phyloP scores from a whole-genome alignment of 257 asterid genomes.

The Plantago elongata region DNA sequence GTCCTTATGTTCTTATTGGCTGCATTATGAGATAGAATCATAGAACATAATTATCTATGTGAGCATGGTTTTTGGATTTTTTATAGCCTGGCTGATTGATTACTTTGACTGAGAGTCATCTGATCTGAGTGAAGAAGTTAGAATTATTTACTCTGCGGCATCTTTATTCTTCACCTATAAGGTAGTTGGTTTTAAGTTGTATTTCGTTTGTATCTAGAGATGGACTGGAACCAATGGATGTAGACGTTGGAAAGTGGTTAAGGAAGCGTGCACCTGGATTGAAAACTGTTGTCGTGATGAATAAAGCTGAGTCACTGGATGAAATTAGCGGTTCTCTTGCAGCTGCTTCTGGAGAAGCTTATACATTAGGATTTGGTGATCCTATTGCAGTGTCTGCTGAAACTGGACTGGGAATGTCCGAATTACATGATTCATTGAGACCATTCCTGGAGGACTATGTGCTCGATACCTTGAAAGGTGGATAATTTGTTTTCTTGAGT shows the following conservation, averaged over 20 bases:
- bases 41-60: too few relatives aligned
- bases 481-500: slow-evolving; percentile 8
- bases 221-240: slow-evolving; percentile 83
- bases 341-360: slow-evolving; percentile 81
- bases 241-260: slow-evolving; percentile 97
- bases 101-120: not conserved
- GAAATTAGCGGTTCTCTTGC: slow-evolving; percentile 68
- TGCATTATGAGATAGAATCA: too few relatives aligned
- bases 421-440: slow-evolving; percentile 61
- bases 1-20: too few relatives aligned
- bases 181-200: not conserved
- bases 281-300: slow-evolving; percentile 74
- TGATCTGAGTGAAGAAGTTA: slow-evolving; percentile 11
- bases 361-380: slow-evolving; percentile 88
- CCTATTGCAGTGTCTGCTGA: slow-evolving; percentile 95
- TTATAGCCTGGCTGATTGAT: slow-evolving; percentile 4
- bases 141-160: slow-evolving; percentile 1
- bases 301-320: slow-evolving; percentile 89
- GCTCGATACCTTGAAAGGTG: slow-evolving; percentile 42
- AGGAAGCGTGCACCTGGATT: slow-evolving; percentile 82
- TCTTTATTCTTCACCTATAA: not conserved
- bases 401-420: slow-evolving; percentile 85
- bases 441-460: slow-evolving; percentile 73
- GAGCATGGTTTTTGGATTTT: not conserved
- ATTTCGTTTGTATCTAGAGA: slow-evolving; percentile 42